A percentile compares a stretch with the other conserved stretches of the same genome.
These are phyloP conservation scores for Nematocida parisii DNA, from an alignment of 371 early-diverging fungal genomes.

Conservation along the genomic window DNA sequence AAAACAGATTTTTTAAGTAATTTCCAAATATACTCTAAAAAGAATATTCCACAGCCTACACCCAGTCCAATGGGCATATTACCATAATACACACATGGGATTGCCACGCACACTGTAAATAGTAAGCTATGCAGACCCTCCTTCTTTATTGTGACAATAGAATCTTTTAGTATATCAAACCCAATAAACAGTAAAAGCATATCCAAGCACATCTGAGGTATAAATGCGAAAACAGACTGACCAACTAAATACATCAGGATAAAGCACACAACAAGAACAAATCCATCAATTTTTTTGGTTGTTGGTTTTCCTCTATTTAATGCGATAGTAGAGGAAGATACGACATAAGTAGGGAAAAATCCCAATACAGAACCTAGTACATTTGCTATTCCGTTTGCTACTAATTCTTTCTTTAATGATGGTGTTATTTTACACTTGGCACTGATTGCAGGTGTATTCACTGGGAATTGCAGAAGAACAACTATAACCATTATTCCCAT, in stretches of 20 bases:
- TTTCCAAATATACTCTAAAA: neutral
- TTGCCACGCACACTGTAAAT: neutral
- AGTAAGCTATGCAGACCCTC: slow-evolving; percentile 5
- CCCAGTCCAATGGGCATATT: slow-evolving; percentile 38
- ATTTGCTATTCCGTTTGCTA: slow-evolving; percentile 34
- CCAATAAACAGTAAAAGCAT: slow-evolving; percentile 51
- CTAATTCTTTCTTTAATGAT: slow-evolving; percentile 37
- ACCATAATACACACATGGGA: neutral
- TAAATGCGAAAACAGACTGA: neutral
- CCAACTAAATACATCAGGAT: slow-evolving; percentile 15
- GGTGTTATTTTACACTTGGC: neutral
- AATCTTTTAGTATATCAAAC: slow-evolving; percentile 40
- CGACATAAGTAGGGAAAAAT: slow-evolving; percentile 31
- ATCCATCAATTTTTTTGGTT: slow-evolving; percentile 23
- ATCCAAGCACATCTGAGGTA: slow-evolving; percentile 38
- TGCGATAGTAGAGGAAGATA: slow-evolving; percentile 56
- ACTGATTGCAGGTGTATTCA: slow-evolving; percentile 39
- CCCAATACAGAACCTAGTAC: slow-evolving; percentile 2
- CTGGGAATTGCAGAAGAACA: slow-evolving; percentile 42
- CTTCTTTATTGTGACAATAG: neutral
- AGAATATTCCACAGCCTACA: neutral
- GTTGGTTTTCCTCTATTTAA: slow-evolving; percentile 1
- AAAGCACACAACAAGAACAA: slow-evolving; percentile 7
- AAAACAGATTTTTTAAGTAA: neutral
- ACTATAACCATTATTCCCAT: slow-evolving; percentile 9